A percentile compares a stretch with the other conserved stretches of the same genome.
Conservation (phyloP, 176 grass and related monocot species). For the Saccharum officinarum region DNA sequence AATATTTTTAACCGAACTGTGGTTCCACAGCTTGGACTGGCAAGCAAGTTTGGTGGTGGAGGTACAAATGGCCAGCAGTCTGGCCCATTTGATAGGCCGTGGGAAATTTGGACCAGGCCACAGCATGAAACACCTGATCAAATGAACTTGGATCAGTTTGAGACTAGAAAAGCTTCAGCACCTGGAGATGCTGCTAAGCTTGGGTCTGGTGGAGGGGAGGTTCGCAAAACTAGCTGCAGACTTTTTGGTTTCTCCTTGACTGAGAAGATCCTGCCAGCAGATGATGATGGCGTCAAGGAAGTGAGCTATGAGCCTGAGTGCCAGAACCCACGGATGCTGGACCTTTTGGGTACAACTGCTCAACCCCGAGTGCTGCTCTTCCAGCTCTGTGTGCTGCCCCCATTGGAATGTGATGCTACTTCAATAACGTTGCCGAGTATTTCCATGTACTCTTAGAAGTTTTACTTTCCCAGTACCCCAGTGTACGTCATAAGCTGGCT, state of each 20-base stretch:
- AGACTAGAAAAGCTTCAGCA: constrained; percentile 37
- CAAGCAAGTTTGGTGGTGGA: constrained; percentile 15
- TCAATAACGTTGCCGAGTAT: not conserved
- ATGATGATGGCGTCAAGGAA: constrained; percentile 51
- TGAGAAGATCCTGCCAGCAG: constrained; percentile 61
- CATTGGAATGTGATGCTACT: constrained; percentile 57
- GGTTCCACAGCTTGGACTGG: constrained; percentile 21
- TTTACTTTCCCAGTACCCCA: constrained; percentile 13
- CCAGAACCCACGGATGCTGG: constrained; percentile 54
- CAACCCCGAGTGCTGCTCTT: constrained; percentile 54
- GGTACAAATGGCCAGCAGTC: constrained; percentile 27
- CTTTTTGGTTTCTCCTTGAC: constrained; percentile 94
- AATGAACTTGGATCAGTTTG: constrained; percentile 3
- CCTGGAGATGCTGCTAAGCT: constrained; percentile 42
- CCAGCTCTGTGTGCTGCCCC: constrained; percentile 63
- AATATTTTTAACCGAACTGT: constrained; percentile 49
- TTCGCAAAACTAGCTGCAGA: constrained; percentile 57
- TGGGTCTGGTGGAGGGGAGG: constrained; percentile 44
- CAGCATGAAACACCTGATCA: constrained; percentile 6
- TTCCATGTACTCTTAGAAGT: constrained; percentile 9
- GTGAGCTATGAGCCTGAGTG: constrained; percentile 42
- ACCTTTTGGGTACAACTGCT: constrained; percentile 54
- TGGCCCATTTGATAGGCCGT: not conserved
- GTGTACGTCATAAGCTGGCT: constrained; percentile 19
- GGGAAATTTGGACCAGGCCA: not conserved